Base-by-base conservation (phyloP, 208 protist genomes). In the Trypanosoma scelopori region DNA sequence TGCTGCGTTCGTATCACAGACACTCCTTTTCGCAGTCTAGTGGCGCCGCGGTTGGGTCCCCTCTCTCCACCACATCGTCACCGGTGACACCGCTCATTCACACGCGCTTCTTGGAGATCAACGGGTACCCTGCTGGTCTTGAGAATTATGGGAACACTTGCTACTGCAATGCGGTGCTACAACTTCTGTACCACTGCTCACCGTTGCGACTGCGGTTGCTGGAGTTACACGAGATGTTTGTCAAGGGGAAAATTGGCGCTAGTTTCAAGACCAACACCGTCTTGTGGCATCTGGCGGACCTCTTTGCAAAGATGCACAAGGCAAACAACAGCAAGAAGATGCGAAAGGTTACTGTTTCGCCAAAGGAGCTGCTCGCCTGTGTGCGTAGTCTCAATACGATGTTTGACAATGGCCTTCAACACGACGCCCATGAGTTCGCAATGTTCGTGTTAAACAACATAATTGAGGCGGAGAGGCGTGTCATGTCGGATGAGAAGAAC, bases 101-200 rank as follows among this genome's bases (percentile, higher is more conserved):
- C 75, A 76, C 68, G 1, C 79, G 82, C 23, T 92, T 87, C 46
- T 70, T 92, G 28, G 85, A 89, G 63, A 92, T 92, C 63, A 84
- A 76, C 41, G 81, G 85, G 18, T 70, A 89, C 53, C 84, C 84
- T 28, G 60, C 92, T 27, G 92, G 89, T 6, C 62, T 97, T 12
- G 86, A 94, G 70, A 97, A 97, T 77, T 94, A 89, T 57, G 90
- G 90, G 41, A 95, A 94, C 74, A 96, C 87, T 12, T 97, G 92
- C 71, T 97, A 95, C 78, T 82, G 78, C 69, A 97, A 96, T 76
- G 81, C 85, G 1, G 89, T 96, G 4, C 65, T 97, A 25, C 92
- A 97, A 70, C 78, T 93, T 9, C 78, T 97, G 41, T 97, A 95
- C 68, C 90, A 91, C 72, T 97, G 92, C 71, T 71, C 83, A 11